A percentile compares a stretch with the other conserved stretches of the same genome.
Evolutionary conservation across 1,284 basidiomycete genomes (phyloP).

Genomic region (Pseudozyma sp.): DNA sequence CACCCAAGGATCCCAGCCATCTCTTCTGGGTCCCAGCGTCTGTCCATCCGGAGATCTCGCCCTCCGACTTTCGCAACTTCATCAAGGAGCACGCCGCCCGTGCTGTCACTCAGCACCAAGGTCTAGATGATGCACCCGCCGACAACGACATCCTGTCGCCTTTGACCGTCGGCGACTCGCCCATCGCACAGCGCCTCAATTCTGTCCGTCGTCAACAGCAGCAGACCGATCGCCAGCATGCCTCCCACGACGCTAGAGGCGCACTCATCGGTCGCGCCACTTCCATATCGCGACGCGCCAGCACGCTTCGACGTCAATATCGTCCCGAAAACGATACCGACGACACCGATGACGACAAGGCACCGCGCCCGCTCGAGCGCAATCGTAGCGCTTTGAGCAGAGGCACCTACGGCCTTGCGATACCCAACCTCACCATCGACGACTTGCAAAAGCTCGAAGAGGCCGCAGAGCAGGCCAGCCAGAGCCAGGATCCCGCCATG

Average conservation of each 20-base stretch:
- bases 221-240: constrained; percentile 24
- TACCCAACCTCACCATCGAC: constrained; percentile 81
- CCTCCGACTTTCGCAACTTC: constrained; percentile 92
- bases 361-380: constrained; percentile 35
- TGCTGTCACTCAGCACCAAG: constrained; percentile 60
- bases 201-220: constrained; percentile 46
- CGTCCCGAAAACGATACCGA: constrained; percentile 75
- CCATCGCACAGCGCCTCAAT: constrained; percentile 46
- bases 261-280: constrained; percentile 53
- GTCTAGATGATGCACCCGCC: constrained; percentile 6
- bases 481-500: constrained; percentile 83
- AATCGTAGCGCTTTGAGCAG: constrained; percentile 39
- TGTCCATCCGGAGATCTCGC: constrained; percentile 95
- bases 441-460: constrained; percentile 93
- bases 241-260: constrained; percentile 21
- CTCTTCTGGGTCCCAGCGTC: constrained; percentile 98
- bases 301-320: constrained; percentile 70
- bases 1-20: constrained; percentile 69
- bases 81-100: constrained; percentile 86
- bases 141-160: constrained; percentile 31
- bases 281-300: constrained; percentile 58
- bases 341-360: constrained; percentile 73
- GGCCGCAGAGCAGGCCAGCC: constrained; percentile 80
- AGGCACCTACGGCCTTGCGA: constrained; percentile 24
- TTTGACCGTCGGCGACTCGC: constrained; percentile 31